Evolutionary conservation across 2,329 filamentous ascomycete species (phyloP).

Genomic region (Neophaeococcomyces mojaviensis): DNA sequence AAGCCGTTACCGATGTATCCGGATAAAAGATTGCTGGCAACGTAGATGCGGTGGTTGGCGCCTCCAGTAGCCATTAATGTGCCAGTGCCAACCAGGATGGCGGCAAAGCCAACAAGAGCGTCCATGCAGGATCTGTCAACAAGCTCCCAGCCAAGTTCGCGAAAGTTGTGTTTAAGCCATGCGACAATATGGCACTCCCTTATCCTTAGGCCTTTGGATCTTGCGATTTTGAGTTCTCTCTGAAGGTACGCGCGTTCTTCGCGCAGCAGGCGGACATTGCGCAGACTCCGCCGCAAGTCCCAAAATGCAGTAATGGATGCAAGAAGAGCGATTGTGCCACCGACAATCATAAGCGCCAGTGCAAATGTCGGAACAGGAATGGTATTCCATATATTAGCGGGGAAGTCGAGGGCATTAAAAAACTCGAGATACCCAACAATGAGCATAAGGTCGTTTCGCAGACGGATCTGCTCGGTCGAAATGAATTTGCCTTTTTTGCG

Average conservation of each 20-base stretch:
- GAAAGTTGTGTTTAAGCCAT: constrained; percentile 38
- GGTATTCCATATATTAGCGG: constrained; percentile 52
- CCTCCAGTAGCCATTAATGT: constrained; percentile 50
- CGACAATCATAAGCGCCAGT: constrained; percentile 46
- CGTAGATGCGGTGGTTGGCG: constrained; percentile 34
- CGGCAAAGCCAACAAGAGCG: constrained; percentile 42
- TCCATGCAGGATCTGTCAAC: constrained; percentile 48
- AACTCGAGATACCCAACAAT: constrained; percentile 48
- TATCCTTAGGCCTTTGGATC: constrained; percentile 16
- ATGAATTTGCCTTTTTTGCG: not conserved
- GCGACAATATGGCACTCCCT: constrained; percentile 26
- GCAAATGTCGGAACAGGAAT: constrained; percentile 44
- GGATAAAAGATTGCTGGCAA: constrained; percentile 46
- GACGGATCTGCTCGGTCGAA: not conserved
- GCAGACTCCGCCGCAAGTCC: constrained; percentile 39
- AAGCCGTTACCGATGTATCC: constrained; percentile 50
- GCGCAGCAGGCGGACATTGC: constrained; percentile 41
- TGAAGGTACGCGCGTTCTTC: constrained; percentile 34
- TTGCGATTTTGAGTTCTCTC: constrained; percentile 13
- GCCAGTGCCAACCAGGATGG: constrained; percentile 44
- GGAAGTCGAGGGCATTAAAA: constrained; percentile 50
- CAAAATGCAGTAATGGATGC: constrained; percentile 41
- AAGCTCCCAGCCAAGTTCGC: constrained; percentile 45
- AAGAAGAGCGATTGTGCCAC: constrained; percentile 40
- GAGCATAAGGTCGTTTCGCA: constrained; percentile 29